Conservation (phyloP, 192 early-diverging fungal species). For the Coemansia sp. region DNA sequence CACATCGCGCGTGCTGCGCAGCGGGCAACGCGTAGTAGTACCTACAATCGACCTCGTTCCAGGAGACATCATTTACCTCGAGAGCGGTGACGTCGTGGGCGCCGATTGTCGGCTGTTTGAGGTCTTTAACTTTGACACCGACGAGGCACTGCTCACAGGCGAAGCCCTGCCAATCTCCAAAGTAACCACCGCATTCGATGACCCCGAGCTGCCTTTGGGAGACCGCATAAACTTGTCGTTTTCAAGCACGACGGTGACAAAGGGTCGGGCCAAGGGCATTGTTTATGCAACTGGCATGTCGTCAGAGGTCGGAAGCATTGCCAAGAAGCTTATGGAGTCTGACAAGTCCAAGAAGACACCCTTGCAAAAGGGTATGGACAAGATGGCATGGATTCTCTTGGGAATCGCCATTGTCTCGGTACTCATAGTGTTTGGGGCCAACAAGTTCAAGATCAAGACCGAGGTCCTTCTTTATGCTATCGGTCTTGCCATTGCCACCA, state of each 20-base stretch:
- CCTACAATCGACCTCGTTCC: slow-evolving; percentile 79
- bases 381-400: slow-evolving; percentile 76
- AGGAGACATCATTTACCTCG: slow-evolving; percentile 87
- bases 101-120: slow-evolving; percentile 86
- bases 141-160: slow-evolving; percentile 91
- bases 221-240: slow-evolving; percentile 92
- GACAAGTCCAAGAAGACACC: slow-evolving; percentile 56
- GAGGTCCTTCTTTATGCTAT: slow-evolving; percentile 74
- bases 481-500: slow-evolving; percentile 86
- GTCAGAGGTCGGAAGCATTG: slow-evolving; percentile 94
- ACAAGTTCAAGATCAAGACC: slow-evolving; percentile 57
- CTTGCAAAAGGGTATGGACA: slow-evolving; percentile 66
- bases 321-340: slow-evolving; percentile 69
- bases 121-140: slow-evolving; percentile 83
- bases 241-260: slow-evolving; percentile 82
- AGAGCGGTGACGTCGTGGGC: slow-evolving; percentile 91
- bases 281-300: slow-evolving; percentile 78
- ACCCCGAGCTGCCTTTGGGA: slow-evolving; percentile 69
- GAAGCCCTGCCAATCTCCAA: slow-evolving; percentile 85
- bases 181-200: slow-evolving; percentile 58
- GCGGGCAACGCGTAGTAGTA: slow-evolving; percentile 66
- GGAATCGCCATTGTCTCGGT: slow-evolving; percentile 65
- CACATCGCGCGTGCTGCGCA: slow-evolving; percentile 80
- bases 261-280: slow-evolving; percentile 88
- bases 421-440: slow-evolving; percentile 78